Conservation (phyloP, 2,329 filamentous ascomycete species). For the Helotiales sp. region DNA sequence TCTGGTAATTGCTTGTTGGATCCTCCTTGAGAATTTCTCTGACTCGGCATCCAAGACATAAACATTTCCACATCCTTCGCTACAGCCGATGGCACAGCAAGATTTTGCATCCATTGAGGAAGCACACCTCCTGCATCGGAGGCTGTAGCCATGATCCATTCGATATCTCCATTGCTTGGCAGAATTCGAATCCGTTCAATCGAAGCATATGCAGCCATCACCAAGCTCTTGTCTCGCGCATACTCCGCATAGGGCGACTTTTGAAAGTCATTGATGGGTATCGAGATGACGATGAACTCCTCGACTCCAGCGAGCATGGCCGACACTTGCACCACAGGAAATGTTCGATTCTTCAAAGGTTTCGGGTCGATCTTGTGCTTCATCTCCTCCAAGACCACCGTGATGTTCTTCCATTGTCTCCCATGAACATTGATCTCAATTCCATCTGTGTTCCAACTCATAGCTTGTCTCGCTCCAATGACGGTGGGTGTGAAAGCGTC, state of each 20-base stretch:
- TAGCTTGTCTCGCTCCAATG: conserved; percentile 42
- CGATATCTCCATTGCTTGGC: conserved; percentile 45
- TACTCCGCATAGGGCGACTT: conserved; percentile 34
- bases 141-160: conserved; percentile 79
- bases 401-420: conserved; percentile 48
- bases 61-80: conserved; percentile 73
- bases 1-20: conserved; percentile 5
- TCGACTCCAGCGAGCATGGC: conserved; percentile 39
- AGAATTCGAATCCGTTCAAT: conserved; percentile 56
- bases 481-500: conserved; percentile 58
- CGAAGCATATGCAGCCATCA: conserved; percentile 62
- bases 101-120: conserved; percentile 65
- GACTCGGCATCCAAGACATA: conserved; percentile 55
- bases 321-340: conserved; percentile 65
- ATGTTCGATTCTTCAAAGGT: conserved; percentile 63
- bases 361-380: conserved; percentile 59
- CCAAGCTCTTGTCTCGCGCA: conserved; percentile 46
- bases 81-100: conserved; percentile 61
- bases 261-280: conserved; percentile 49
- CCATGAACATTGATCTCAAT: conserved; percentile 40
- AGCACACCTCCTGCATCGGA: conserved; percentile 68
- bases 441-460: conserved; percentile 47
- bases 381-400: conserved; percentile 61
- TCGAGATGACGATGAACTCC: conserved; percentile 58
- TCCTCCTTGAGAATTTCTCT: conserved; percentile 16